phyloP scores from a whole-genome alignment of 345 rosid species.

The Rhizophora apiculata region DNA sequence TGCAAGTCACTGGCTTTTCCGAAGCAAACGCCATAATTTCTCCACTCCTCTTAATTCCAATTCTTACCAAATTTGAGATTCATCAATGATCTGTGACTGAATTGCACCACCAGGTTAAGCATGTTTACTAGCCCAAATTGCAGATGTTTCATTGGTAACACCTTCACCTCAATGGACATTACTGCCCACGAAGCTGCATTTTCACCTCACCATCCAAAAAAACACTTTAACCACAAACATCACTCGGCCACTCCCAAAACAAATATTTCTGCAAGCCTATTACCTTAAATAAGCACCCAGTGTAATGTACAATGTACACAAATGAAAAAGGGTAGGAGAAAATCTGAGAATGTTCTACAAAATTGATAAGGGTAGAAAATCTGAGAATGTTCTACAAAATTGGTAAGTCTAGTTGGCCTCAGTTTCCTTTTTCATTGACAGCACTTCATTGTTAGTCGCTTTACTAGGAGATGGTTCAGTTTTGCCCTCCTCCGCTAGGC shows the following conservation, averaged over 20 bases:
- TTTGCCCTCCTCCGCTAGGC: neutral
- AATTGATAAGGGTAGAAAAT: neutral
- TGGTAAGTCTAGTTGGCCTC: neutral
- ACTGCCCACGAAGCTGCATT: too few relatives aligned
- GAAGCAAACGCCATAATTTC: constrained; percentile 28
- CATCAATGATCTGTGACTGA: constrained; percentile 11
- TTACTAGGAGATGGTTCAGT: neutral
- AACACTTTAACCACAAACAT: too few relatives aligned
- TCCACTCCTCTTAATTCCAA: constrained; percentile 22
- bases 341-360: neutral
- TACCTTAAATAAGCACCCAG: too few relatives aligned
- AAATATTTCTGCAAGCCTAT: too few relatives aligned
- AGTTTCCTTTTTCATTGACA: neutral
- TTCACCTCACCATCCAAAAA: too few relatives aligned
- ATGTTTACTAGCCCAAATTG: constrained; percentile 34
- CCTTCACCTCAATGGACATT: neutral
- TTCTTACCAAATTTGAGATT: constrained; percentile 9
- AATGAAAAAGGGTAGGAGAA: neutral
- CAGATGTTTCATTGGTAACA: constrained; percentile 1
- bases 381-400: neutral
- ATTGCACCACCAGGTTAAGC: constrained; percentile 34
- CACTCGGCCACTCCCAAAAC: too few relatives aligned
- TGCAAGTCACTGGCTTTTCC: constrained; percentile 19
- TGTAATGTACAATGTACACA: neutral
- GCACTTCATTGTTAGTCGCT: neutral